phyloP scores from a whole-genome alignment of 2,329 filamentous ascomycete genomes.

The Aspergillus tamarii region DNA sequence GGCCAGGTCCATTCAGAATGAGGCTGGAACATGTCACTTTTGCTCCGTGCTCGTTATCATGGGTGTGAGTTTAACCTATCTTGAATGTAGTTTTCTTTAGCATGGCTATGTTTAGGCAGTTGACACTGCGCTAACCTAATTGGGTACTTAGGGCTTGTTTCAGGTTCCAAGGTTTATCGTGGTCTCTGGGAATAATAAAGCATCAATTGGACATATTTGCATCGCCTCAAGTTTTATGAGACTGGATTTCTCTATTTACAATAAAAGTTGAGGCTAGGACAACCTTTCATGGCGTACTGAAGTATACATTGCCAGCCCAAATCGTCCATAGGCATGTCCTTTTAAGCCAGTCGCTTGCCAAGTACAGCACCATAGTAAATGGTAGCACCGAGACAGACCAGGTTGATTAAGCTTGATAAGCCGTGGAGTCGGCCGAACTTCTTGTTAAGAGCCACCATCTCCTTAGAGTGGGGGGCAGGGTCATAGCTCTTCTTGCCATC shows the following conservation, averaged over 20 bases:
- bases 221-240: not conserved
- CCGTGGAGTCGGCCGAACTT: slow-evolving; percentile 80
- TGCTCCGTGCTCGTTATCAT: not conserved
- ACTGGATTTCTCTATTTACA: not conserved
- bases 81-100: not conserved
- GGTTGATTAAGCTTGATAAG: slow-evolving; percentile 76
- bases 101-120: not conserved
- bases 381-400: slow-evolving; percentile 69
- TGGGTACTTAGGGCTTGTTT: not conserved
- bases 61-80: not conserved
- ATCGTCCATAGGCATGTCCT: not conserved
- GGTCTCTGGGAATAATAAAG: not conserved
- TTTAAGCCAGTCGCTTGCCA: slow-evolving; percentile 47
- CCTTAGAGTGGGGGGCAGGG: slow-evolving; percentile 74
- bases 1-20: not conserved
- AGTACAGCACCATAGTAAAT: slow-evolving; percentile 79
- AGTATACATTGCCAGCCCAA: not conserved
- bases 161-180: too few relatives aligned
- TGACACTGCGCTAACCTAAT: not conserved
- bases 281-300: not conserved
- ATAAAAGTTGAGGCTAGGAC: not conserved
- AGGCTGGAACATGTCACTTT: not conserved
- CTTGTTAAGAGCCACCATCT: slow-evolving; percentile 81
- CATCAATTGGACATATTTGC: not conserved
- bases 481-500: slow-evolving; percentile 90